Evolutionary conservation across 176 grass and related monocot genomes (phyloP).

Genomic region (Avena eriantha): DNA sequence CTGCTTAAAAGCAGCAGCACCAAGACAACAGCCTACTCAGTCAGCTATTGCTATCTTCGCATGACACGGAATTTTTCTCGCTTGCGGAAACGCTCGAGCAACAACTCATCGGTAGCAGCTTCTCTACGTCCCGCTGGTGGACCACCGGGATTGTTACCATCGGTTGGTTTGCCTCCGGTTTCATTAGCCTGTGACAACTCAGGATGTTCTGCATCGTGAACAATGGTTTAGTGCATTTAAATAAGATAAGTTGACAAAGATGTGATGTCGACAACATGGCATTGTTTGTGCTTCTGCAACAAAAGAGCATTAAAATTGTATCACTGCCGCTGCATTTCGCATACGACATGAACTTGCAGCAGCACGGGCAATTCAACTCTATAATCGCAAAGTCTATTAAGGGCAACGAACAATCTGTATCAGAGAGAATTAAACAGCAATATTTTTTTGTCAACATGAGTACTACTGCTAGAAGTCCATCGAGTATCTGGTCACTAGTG

Average conservation of each 20-base stretch:
- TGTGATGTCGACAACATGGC: conserved; percentile 2
- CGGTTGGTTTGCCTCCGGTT: conserved; percentile 48
- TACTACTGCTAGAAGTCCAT: not conserved
- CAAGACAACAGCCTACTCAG: not conserved
- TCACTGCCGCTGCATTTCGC: not conserved
- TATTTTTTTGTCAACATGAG: not conserved
- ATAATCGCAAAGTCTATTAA: not conserved
- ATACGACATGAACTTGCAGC: not conserved
- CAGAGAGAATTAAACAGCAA: conserved; percentile 13
- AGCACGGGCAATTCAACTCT: not conserved
- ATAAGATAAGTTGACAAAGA: conserved; percentile 18
- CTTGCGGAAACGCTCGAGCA: conserved; percentile 83
- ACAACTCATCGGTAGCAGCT: conserved; percentile 75
- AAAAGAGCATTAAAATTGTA: not conserved
- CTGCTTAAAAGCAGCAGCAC: conserved; percentile 4
- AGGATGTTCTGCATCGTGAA: conserved; percentile 59
- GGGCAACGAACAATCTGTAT: not conserved
- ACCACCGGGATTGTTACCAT: conserved; percentile 52
- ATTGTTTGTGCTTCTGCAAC: not conserved
- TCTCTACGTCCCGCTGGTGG: conserved; percentile 55
- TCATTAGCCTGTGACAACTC: conserved; percentile 54
- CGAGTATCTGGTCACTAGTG: not conserved
- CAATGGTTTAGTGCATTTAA: conserved; percentile 32
- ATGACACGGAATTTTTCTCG: conserved; percentile 74
- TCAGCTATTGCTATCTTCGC: conserved; percentile 56